Evolutionary conservation across 352 stramenopile species (phyloP).

Genomic region (Pythium scleroteichum): DNA sequence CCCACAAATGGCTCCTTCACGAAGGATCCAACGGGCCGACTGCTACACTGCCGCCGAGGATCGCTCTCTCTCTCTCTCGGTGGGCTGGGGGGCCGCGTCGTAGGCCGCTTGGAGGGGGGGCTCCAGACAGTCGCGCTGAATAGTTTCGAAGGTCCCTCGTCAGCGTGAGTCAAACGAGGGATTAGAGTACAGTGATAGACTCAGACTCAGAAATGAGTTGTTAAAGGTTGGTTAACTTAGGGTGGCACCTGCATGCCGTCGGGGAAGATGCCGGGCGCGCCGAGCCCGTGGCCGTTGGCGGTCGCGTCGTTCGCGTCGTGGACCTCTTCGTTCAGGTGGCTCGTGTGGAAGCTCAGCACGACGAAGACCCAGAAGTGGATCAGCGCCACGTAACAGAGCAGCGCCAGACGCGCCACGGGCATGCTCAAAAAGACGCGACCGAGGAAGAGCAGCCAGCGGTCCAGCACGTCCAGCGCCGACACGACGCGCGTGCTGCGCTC

Average conservation of each 20-base stretch:
- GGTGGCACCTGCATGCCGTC: conserved; percentile 31
- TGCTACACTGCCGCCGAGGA: neutral
- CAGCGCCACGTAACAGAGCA: conserved; percentile 78
- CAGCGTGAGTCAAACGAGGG: neutral
- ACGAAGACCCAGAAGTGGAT: conserved; percentile 88
- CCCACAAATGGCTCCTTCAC: neutral
- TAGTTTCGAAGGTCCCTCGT: neutral
- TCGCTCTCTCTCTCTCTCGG: neutral
- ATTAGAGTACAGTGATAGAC: neutral
- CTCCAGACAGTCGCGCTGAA: conserved; percentile 2
- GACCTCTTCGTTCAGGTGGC: conserved; percentile 79
- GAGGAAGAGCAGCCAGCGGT: conserved; percentile 77
- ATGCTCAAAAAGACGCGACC: conserved; percentile 75
- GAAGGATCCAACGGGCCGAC: neutral
- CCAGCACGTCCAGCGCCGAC: conserved; percentile 60
- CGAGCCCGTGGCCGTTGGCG: conserved; percentile 26
- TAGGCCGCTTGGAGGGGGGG: too few species aligned
- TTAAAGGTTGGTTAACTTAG: conserved; percentile 35
- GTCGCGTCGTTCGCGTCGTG: conserved; percentile 33
- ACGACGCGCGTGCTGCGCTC: conserved; percentile 70
- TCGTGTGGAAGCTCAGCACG: conserved; percentile 88
- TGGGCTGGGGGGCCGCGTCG: too few species aligned
- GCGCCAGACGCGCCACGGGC: conserved; percentile 67
- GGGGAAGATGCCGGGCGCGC: conserved; percentile 22
- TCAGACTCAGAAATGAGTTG: conserved; percentile 4